Evolutionary conservation across 805 yeast species (phyloP), one percentile per base, ranked within the genome.

Genomic region (Brettanomyces naardenensis): DNA sequence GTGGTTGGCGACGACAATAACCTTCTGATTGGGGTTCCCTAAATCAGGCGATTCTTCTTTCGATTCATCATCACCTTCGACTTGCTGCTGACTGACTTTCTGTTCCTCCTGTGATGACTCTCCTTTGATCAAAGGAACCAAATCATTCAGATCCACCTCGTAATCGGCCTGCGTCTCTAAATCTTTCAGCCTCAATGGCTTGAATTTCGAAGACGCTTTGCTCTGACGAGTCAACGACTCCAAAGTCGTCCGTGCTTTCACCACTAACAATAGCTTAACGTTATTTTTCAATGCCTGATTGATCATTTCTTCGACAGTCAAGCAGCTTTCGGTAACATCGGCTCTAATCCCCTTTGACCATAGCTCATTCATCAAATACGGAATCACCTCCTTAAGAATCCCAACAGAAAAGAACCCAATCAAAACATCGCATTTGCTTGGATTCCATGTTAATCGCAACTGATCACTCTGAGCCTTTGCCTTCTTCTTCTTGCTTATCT

Each of bases 301-400:
- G 6, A 74, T 51, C 27, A 80, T 69, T 38, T 83, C 95, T 45
- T 90, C 96, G 4, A 66, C 54, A 0, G 74, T 59, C 10, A 58
- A 37, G 31, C 69, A 64, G 36, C 59, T 61, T 19, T 64, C 60
- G n/a, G 71, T 50, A 25, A 78, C 49, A 58, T 92, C 99, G 4
- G 95, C 84, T 38, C 81, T 71, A 30, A 92, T 78, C n/a, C 75
- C 79, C n/a, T 65, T 60, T 6, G 70, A 65, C 97, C 99, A 89
- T 20, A 92, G 54, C 28, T 64, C 62, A 30, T 69, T 73, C 38
- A 87, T 51, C 6, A 86, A 61, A 31, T 75, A 81, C 23, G 78
- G 71, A 1, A 89, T 90, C 35, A 73, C 62, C 1, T 78, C 74
- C 18, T 68, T 68, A 42, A 86, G 58, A 15, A 72, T 61, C 1